phyloP scores from a whole-genome alignment of 1,284 basidiomycete genomes.

The Apiotrichum montevideense region DNA sequence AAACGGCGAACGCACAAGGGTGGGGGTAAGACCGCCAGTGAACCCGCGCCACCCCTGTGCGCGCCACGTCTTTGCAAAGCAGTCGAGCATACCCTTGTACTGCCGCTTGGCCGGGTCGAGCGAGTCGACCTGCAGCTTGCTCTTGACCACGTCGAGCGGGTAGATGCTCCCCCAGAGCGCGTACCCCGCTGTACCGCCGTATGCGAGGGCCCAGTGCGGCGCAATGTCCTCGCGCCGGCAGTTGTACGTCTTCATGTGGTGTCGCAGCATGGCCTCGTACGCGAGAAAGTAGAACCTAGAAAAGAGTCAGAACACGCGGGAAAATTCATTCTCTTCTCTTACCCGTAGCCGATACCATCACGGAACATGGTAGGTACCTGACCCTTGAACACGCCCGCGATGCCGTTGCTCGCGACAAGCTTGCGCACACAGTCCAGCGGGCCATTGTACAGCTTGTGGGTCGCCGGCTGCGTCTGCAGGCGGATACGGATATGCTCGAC shows the following conservation, averaged over 20 bases:
- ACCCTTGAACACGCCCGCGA: slow-evolving; percentile 83
- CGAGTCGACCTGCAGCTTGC: slow-evolving; percentile 88
- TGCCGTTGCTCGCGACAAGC: slow-evolving; percentile 63
- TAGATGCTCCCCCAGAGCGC: slow-evolving; percentile 59
- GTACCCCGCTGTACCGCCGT: slow-evolving; percentile 67
- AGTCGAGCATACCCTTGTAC: slow-evolving; percentile 75
- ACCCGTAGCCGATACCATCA: slow-evolving; percentile 76
- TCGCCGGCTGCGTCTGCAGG: slow-evolving; percentile 78
- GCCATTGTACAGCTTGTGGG: slow-evolving; percentile 63
- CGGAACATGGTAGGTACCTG: slow-evolving; percentile 83
- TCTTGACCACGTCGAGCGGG: slow-evolving; percentile 92
- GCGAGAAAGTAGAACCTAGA: slow-evolving; percentile 74
- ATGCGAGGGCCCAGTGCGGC: slow-evolving; percentile 68
- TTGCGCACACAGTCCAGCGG: slow-evolving; percentile 79
- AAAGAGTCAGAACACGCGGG: not conserved
- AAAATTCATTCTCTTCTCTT: slow-evolving; percentile 12
- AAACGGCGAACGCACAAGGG: slow-evolving; percentile 60
- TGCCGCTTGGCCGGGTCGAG: slow-evolving; percentile 67
- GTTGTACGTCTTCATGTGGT: slow-evolving; percentile 65
- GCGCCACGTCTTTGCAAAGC: slow-evolving; percentile 70
- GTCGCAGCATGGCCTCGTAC: slow-evolving; percentile 87
- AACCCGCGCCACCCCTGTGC: slow-evolving; percentile 80
- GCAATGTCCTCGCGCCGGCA: slow-evolving; percentile 69
- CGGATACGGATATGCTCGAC: slow-evolving; percentile 98
- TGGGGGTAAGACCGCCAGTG: slow-evolving; percentile 81